These are phyloP conservation scores for Microdochium bolleyi DNA, from an alignment of 2,329 filamentous ascomycete genomes.

Conservation along the genomic window DNA sequence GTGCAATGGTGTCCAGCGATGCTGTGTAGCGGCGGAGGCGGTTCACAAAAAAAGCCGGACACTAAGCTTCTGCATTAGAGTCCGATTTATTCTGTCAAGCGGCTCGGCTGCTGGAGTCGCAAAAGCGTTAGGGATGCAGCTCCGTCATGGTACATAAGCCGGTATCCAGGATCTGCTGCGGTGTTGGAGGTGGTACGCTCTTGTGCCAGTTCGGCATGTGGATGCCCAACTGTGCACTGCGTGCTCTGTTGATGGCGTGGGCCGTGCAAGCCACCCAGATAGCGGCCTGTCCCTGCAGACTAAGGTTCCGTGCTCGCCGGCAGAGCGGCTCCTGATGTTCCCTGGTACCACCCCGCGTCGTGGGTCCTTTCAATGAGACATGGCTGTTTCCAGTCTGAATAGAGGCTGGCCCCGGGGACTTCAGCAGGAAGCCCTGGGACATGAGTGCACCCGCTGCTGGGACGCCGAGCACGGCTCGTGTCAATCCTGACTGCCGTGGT, in stretches of 20 bases:
- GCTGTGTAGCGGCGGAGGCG: background rate
- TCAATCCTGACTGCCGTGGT: background rate
- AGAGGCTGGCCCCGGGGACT: background rate
- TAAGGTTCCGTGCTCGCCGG: too few relatives aligned
- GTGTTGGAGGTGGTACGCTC: background rate
- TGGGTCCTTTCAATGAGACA: background rate
- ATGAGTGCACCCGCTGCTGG: background rate
- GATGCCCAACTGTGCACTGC: too few relatives aligned
- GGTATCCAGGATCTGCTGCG: background rate
- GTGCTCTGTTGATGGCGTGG: too few relatives aligned
- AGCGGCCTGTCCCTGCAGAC: too few relatives aligned
- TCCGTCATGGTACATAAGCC: background rate
- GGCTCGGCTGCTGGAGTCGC: background rate
- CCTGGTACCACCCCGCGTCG: too few relatives aligned
- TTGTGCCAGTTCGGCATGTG: too few relatives aligned
- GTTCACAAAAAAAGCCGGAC: background rate
- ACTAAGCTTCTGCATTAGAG: background rate
- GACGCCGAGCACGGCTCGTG: background rate
- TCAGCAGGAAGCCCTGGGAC: background rate
- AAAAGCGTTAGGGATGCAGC: background rate
- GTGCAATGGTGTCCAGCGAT: background rate
- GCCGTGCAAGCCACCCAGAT: too few relatives aligned
- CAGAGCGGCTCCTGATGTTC: too few relatives aligned
- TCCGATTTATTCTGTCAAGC: background rate
- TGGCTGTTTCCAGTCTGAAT: background rate